Evolutionary conservation across 2,329 filamentous ascomycete species (phyloP), one percentile per base, ranked within the genome.

Genomic region (Pyricularia pennisetigena): DNA sequence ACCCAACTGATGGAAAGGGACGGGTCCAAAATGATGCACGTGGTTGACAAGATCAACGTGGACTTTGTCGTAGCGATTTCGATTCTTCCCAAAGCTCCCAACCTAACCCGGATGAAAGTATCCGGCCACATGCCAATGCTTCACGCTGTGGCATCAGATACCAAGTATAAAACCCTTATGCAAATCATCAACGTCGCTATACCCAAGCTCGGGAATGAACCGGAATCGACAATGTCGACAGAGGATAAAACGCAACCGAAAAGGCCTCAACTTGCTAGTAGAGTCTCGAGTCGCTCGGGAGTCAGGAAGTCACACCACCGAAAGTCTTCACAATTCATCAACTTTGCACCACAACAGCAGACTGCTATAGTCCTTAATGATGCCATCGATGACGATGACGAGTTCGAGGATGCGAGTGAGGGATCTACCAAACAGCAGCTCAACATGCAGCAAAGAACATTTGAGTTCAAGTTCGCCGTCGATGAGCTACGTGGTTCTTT

Each of bases 141-240:
- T 0, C 94, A 98, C 76, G 95, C 92, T 12, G 92, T 91, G 0
- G 89, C 96, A 54, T 98, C 95, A 0, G 96, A 99, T 74, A 88
- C 88, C 54, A 99, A 99, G 77, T 99, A 99, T 82, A 99, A 98
- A 81, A 94, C 88, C 64, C 78, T 99, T 69, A 99, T 99, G 95
- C 94, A 89, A 73, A 84, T 99, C 62, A 94, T 99, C 70, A 94
- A 99, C 70, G 93, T 97, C 68, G 94, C 95, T 0, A 92, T 99
- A 69, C 96, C 95, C 1, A 94, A 91, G 70, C 90, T 98, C 69
- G 85, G 87, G 29, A 81, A 83, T 20, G 81, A 83, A 1, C 66
- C 69, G 0, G 71, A 73, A 68, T 69, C 70, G 68, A 74, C 32
- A 16, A 20, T 41, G 35, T 35, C 70, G n/a, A 59, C 70, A 32